These are phyloP conservation scores for Hyaloraphidium curvatum DNA, from an alignment of 192 early-diverging fungal species.

Conservation along the genomic window DNA sequence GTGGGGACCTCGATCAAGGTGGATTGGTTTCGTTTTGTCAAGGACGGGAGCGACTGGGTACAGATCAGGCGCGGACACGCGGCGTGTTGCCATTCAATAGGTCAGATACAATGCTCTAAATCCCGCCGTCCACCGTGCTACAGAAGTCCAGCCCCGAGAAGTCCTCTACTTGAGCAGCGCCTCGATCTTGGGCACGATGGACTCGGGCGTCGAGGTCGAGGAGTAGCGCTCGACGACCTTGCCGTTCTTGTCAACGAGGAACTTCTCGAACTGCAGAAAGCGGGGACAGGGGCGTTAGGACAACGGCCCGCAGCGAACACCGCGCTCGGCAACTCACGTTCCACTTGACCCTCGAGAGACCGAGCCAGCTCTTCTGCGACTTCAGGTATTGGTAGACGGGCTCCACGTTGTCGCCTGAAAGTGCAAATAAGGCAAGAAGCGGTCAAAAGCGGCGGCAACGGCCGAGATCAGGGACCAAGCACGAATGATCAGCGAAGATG, in stretches of 20 bases:
- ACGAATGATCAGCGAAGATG: too few relatives aligned
- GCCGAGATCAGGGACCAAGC: too few relatives aligned
- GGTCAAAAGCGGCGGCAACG: too few relatives aligned
- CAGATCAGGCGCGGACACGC: too few relatives aligned
- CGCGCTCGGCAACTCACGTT: constrained; percentile 32
- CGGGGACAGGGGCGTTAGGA: neutral
- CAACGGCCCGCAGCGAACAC: neutral
- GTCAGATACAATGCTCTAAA: too few relatives aligned
- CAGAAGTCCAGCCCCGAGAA: too few relatives aligned
- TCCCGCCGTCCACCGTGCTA: too few relatives aligned
- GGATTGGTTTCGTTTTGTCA: too few relatives aligned
- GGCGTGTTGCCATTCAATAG: too few relatives aligned
- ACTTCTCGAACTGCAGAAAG: constrained; percentile 29
- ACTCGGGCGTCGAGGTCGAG: constrained; percentile 37
- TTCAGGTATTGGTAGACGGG: constrained; percentile 46
- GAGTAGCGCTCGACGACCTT: constrained; percentile 41
- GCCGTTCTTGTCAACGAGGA: constrained; percentile 46
- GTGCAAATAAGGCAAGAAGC: too few relatives aligned
- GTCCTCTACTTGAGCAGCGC: constrained; percentile 18
- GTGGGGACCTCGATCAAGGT: too few relatives aligned
- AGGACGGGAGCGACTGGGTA: too few relatives aligned
- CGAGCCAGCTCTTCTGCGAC: constrained; percentile 23
- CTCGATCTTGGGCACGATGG: constrained; percentile 36
- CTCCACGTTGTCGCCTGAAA: constrained; percentile 32
- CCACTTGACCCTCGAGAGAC: constrained; percentile 50